Conservation (phyloP, 371 early-diverging fungal genomes). For the Chytridium lagenaria region DNA sequence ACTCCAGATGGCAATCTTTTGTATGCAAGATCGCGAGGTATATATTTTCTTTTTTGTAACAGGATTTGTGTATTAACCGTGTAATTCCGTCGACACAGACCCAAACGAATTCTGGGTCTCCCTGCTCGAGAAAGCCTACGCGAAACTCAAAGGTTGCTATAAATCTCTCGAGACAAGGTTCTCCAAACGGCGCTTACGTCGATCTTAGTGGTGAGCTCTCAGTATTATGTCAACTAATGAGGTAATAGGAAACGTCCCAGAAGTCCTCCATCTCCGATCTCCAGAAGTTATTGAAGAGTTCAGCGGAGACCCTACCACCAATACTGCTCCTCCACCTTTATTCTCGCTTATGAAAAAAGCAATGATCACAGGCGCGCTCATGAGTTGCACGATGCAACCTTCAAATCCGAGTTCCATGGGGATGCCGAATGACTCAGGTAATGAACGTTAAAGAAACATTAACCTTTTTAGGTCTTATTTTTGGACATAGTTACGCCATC, state of each 20-base stretch:
- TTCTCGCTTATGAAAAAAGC: constrained; percentile 34
- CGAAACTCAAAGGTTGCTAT: constrained; percentile 62
- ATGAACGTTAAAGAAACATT: constrained; percentile 3
- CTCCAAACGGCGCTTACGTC: constrained; percentile 55
- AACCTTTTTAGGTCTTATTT: constrained; percentile 24
- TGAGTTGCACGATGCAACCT: constrained; percentile 50
- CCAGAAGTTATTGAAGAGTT: constrained; percentile 31
- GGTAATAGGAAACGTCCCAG: constrained; percentile 35
- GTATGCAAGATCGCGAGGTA: constrained; percentile 53
- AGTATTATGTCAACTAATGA: constrained; percentile 26
- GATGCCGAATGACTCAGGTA: constrained; percentile 33
- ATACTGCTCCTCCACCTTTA: no score
- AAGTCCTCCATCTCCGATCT: constrained; percentile 32
- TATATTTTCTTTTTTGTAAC: not conserved
- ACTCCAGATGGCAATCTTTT: constrained; percentile 45
- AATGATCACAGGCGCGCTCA: constrained; percentile 32
- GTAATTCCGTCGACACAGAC: constrained; percentile 24
- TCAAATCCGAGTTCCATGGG: constrained; percentile 3
- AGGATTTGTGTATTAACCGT: no score
- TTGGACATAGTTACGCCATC: constrained; percentile 48
- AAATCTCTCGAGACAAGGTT: constrained; percentile 49
- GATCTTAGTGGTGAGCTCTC: constrained; percentile 55
- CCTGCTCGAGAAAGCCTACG: constrained; percentile 67
- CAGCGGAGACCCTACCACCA: constrained; percentile 21
- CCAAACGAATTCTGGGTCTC: constrained; percentile 62